Evolutionary conservation across 352 stramenopile species (phyloP).

Genomic region (Phytophthora kernoviae): DNA sequence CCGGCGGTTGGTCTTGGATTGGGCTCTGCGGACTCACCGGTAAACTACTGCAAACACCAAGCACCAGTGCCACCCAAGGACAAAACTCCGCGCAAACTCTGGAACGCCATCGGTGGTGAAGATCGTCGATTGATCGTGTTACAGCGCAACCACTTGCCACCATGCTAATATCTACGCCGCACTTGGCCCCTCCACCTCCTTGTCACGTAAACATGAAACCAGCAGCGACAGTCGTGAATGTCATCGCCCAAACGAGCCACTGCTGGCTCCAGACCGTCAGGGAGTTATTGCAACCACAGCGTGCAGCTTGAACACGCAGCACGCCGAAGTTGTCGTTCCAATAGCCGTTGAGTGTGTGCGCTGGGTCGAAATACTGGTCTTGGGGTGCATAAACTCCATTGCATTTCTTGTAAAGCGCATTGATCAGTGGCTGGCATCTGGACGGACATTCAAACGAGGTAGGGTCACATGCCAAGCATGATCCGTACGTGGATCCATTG

Average conservation of each 20-base stretch:
- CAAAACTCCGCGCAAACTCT: constrained; percentile 74
- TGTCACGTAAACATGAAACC: constrained; percentile 14
- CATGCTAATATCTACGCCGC: constrained; percentile 20
- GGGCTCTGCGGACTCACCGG: constrained; percentile 13
- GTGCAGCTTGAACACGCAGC: constrained; percentile 54
- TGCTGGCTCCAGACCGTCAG: background rate
- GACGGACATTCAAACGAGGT: constrained; percentile 57
- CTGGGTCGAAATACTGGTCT: constrained; percentile 66
- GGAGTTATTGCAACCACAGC: constrained; percentile 56
- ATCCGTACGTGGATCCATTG: constrained; percentile 67
- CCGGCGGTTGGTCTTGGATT: constrained; percentile 20
- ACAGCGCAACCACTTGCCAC: constrained; percentile 53
- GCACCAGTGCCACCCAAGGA: constrained; percentile 53
- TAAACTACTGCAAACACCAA: constrained; percentile 69
- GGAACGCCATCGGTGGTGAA: constrained; percentile 79
- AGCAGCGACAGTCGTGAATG: background rate
- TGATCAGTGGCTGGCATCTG: constrained; percentile 76
- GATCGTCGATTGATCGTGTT: constrained; percentile 73
- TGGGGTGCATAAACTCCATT: constrained; percentile 65
- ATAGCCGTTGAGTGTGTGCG: constrained; percentile 55
- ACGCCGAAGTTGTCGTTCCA: constrained; percentile 68
- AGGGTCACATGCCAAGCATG: constrained; percentile 61
- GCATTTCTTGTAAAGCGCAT: constrained; percentile 70
- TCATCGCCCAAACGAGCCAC: constrained; percentile 3
- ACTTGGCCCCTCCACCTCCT: background rate